Evolutionary conservation across 2,329 filamentous ascomycete species (phyloP).

Genomic region (Diaporthe longicolla): DNA sequence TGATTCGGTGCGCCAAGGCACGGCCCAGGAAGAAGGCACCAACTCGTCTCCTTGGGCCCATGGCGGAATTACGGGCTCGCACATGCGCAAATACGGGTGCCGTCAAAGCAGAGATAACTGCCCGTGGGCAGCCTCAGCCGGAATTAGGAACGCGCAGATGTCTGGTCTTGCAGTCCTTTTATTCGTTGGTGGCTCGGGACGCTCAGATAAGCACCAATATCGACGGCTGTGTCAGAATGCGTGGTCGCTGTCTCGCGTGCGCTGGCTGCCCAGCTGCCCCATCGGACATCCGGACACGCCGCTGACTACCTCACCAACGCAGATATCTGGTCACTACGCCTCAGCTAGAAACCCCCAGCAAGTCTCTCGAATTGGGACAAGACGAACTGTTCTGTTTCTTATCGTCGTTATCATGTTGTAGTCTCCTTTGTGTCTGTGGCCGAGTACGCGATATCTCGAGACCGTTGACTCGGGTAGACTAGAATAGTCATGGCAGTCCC

Average conservation of each 20-base stretch:
- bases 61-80: constrained; percentile 1
- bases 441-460: background rate
- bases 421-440: background rate
- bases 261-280: background rate
- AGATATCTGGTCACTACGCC: background rate
- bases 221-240: constrained; percentile 6
- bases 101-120: background rate
- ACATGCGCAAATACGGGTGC: background rate
- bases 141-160: constrained; percentile 7
- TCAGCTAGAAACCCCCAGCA: background rate
- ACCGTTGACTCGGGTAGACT: no score
- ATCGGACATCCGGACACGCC: constrained; percentile 30
- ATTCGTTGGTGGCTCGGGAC: background rate
- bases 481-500: no score
- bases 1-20: constrained; percentile 20
- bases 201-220: constrained; percentile 9
- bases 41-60: background rate
- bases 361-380: background rate
- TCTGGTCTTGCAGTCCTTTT: background rate
- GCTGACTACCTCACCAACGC: background rate
- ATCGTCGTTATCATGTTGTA: background rate
- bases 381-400: constrained; percentile 3
- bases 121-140: background rate
- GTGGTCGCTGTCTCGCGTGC: background rate
- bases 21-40: background rate